Base-by-base conservation (phyloP, 2,329 filamentous ascomycete genomes). In the Phyllosticta citrichinensis region DNA sequence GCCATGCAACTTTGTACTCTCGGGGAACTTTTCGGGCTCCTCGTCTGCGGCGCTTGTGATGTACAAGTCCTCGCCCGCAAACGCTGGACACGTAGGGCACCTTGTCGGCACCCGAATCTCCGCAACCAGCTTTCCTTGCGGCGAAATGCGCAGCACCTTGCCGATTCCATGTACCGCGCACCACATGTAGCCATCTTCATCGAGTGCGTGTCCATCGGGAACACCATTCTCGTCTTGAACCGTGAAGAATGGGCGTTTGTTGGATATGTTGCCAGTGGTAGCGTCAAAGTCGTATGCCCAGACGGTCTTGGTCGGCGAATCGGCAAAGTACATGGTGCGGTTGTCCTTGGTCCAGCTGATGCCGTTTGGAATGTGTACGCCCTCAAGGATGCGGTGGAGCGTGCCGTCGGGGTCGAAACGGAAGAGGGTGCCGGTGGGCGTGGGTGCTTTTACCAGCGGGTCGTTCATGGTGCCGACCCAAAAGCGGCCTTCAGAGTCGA, bases 391-490 rank as follows among this genome's bases (percentile, higher is more conserved):
- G 47, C 81, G 80, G 66, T 83, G 79, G 64, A 87, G 78, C 27
- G 77, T 79, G 56, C 83, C 76, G 68, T 85, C 81, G 14, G 80
- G 78, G 70, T 87, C 81, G 68, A 96, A 86, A 62, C 87, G 81
- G 75, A 88, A 88, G 19, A 96, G 79, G 12, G 86, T 81, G 56
- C 90, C 91, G 87, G 30, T 56, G 55, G 74, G 70, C 27, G 67
- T 70, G 50, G 70, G 68, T 10, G 74, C 82, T 72, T 87, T 81
- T 54, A 83, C 77, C 68, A 85, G 78, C 60, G 89, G 87, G 69
- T 96, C 90, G 64, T 90, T 94, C 89, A 96, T 96, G 64, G 83
- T 83, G 8, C 91, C 90, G 5, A 91, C 80, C 88, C 90, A 96
- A 75, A 93, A 94, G 35, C 90, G 80, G 33, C 92, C 91, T 64